Base-by-base conservation (phyloP, 306 rosid species). In the Prunus kanzakura region DNA sequence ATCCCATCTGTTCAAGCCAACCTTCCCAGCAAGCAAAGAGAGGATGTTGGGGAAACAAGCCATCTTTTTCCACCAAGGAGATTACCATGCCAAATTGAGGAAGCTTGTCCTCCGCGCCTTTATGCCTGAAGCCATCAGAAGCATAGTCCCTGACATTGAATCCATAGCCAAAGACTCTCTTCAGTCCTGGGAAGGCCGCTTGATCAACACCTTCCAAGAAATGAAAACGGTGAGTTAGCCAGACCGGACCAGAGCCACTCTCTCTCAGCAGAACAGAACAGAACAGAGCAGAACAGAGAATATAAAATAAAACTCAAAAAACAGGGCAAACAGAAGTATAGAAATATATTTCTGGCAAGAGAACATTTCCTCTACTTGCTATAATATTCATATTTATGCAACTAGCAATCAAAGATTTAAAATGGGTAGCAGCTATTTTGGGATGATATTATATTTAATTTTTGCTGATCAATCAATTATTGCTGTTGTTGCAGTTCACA, bases 21-120 rank as follows among this genome's bases (percentile, higher is more conserved):
- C 97, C 78, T 95, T 91, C 51, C 99, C 99, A 0, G 91, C 93
- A 1, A 92, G 97, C 74, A 95, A 95, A 84, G 97, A 95, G 86
- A 89, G 97, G 86, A 92, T 95, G 96, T 65, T 95, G 87, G 99
- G 99, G 7, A 92, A 90, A 63, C 91, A 95, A 80, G 99, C 97
- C 9, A 90, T 95, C 49, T 95, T 95, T 77, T 95, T 95, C 71
- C 89, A 92, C 83, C 93, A 92, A 85, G 99, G 99, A 71, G 93
- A 85, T 68, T 95, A 95, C 79, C 99, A 95, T 84, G 88, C 88
- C 79, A 89, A 91, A 79, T 68, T 95, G 77, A 89, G 99, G 13
- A 85, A 87, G 76, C 97, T 90, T 47, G 99, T 95, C 8, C 96
- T 95, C 56, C 96, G 99, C 1, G 81, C 96, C 51, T 92, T 95